Evolutionary conservation across 139 green algal genomes (phyloP).

Genomic region (Yamagishiella unicocca): DNA sequence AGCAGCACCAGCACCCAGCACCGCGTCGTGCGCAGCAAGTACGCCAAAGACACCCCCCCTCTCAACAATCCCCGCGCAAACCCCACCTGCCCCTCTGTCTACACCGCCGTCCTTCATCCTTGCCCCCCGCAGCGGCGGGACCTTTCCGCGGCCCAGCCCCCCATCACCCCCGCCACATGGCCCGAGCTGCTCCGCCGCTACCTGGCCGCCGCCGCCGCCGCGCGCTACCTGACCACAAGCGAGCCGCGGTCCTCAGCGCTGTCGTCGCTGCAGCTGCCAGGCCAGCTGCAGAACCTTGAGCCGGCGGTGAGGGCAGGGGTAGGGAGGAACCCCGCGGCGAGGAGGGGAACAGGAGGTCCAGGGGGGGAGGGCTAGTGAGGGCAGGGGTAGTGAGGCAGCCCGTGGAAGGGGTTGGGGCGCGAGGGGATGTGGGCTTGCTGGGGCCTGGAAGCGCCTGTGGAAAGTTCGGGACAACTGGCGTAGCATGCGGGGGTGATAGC

Average conservation of each 20-base stretch:
- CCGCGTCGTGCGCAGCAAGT: too few relatives aligned
- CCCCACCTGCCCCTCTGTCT: too few relatives aligned
- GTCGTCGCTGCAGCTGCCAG: constrained; percentile 45
- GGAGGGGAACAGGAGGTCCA: neutral
- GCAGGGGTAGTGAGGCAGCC: neutral
- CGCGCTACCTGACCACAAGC: constrained; percentile 43
- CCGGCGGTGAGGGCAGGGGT: constrained; percentile 16
- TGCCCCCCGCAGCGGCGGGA: constrained; percentile 46
- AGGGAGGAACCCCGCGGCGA: too few relatives aligned
- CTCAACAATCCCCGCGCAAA: too few relatives aligned
- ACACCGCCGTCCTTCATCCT: too few relatives aligned
- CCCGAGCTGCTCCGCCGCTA: constrained; percentile 70
- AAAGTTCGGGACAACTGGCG: too few relatives aligned
- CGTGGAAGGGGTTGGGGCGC: neutral
- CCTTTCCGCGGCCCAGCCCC: constrained; percentile 1
- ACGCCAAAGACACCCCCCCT: too few relatives aligned
- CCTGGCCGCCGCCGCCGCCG: constrained; percentile 60
- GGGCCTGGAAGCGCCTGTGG: too few relatives aligned
- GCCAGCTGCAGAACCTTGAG: constrained; percentile 51
- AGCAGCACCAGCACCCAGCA: too few relatives aligned
- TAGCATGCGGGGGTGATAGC: too few relatives aligned
- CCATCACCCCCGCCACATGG: constrained; percentile 64
- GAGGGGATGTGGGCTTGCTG: neutral
- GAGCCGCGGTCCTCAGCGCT: constrained; percentile 35
- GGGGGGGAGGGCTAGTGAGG: neutral